Percentiles rank a stretch among this genome's conserved stretches.
phyloP scores from a whole-genome alignment of 2,329 filamentous ascomycete species.

The Fusarium sp. region DNA sequence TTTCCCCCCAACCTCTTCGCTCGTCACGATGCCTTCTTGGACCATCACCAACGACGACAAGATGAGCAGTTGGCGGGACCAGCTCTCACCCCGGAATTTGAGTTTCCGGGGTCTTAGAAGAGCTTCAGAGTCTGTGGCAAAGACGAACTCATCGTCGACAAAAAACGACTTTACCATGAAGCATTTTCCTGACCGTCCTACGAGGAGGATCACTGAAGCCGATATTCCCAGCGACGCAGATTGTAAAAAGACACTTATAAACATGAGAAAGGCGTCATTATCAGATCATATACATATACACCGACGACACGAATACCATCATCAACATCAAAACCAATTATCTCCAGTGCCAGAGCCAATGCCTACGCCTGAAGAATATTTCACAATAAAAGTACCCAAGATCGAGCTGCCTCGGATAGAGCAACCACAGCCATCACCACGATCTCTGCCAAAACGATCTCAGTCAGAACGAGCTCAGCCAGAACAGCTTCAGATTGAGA shows the following conservation, averaged over 20 bases:
- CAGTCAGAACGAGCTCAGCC: not conserved
- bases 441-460: not conserved
- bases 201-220: conserved; percentile 29
- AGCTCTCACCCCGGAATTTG: conserved; percentile 33
- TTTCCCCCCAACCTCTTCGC: conserved; percentile 11
- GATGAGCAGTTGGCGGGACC: conserved; percentile 40
- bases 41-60: conserved; percentile 34
- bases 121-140: conserved; percentile 34
- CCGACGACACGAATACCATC: conserved; percentile 16
- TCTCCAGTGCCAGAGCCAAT: conserved; percentile 17
- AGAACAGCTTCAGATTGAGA: conserved; percentile 1
- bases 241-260: conserved; percentile 31
- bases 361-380: not conserved
- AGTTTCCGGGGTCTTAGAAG: conserved; percentile 37
- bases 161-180: conserved; percentile 37
- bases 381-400: not conserved
- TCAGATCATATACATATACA: conserved; percentile 26
- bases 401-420: not conserved
- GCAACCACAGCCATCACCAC: not conserved
- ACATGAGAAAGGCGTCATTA: conserved; percentile 34
- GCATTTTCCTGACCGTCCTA: conserved; percentile 42
- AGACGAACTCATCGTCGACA: conserved; percentile 3
- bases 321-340: conserved; percentile 14
- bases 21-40: conserved; percentile 34
- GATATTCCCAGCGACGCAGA: conserved; percentile 44